Evolutionary conservation across 257 asterid genomes (phyloP).

Genomic region (Gardenia jasminoides): DNA sequence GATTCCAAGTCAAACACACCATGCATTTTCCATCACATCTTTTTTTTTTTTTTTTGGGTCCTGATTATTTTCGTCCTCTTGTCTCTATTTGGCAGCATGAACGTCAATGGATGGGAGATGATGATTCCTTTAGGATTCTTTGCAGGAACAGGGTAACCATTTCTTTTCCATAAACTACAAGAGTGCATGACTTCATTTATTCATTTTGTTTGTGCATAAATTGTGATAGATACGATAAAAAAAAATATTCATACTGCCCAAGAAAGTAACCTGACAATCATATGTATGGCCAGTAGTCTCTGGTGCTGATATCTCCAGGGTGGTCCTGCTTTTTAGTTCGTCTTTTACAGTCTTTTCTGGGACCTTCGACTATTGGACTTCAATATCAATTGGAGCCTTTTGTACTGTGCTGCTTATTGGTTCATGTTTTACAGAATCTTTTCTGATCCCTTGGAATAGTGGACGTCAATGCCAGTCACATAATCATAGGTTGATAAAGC

Average conservation of each 20-base stretch:
- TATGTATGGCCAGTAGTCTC: too few species aligned
- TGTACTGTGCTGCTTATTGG: background rate
- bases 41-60: too few species aligned
- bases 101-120: conserved; percentile 53
- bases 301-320: background rate
- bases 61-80: background rate
- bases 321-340: background rate
- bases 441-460: background rate
- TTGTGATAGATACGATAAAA: background rate
- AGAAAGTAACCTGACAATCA: too few species aligned
- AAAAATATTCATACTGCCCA: too few species aligned
- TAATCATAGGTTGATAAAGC: too few species aligned
- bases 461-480: background rate
- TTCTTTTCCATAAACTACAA: background rate
- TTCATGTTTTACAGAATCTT: background rate
- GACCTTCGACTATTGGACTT: background rate
- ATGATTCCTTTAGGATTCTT: conserved; percentile 53
- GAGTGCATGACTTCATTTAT: background rate
- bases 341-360: background rate
- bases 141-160: conserved; percentile 44
- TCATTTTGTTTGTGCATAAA: background rate
- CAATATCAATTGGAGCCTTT: too few species aligned
- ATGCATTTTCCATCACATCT: background rate
- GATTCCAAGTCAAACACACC: too few species aligned
- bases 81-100: conserved; percentile 35